These are phyloP conservation scores for Penicillium paxilli DNA, from an alignment of 495 filamentous ascomycete species.

Conservation along the genomic window DNA sequence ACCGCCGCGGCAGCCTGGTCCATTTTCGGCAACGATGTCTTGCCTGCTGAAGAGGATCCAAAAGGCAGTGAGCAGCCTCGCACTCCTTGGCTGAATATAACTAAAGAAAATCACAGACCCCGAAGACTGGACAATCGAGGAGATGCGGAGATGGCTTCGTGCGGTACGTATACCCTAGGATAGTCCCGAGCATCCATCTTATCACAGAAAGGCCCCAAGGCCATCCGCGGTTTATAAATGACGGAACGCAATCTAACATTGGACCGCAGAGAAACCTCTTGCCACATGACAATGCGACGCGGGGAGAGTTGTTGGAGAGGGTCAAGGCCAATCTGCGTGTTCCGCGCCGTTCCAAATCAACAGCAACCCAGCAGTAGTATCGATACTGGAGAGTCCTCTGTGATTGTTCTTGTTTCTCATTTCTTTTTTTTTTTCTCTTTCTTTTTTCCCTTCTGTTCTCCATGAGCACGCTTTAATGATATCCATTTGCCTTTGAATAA, in stretches of 20 bases:
- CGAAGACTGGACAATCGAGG: conserved; percentile 68
- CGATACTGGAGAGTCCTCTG: too few relatives aligned
- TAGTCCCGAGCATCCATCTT: too few relatives aligned
- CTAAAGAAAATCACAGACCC: conserved; percentile 53
- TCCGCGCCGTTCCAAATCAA: conserved; percentile 29
- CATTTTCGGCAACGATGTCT: conserved; percentile 81
- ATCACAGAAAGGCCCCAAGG: background rate
- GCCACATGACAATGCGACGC: conserved; percentile 62
- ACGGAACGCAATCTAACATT: conserved; percentile 5
- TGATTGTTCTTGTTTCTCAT: background rate
- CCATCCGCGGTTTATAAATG: background rate
- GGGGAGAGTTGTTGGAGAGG: conserved; percentile 76
- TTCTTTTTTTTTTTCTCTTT: background rate
- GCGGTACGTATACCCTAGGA: too few relatives aligned
- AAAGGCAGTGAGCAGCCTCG: conserved; percentile 56
- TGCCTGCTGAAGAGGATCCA: conserved; percentile 72
- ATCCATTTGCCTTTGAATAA: background rate
- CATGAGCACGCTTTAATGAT: background rate
- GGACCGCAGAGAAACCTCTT: conserved; percentile 66
- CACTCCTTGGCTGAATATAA: background rate
- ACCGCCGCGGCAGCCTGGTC: conserved; percentile 80
- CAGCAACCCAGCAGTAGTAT: conserved; percentile 7
- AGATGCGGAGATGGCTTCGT: conserved; percentile 73
- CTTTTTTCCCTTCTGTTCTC: background rate
- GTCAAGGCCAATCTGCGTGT: conserved; percentile 75